A percentile compares a stretch with the other conserved stretches of the same genome.
phyloP scores from a whole-genome alignment of 2,329 filamentous ascomycete species.

The Sporothrix phasma region DNA sequence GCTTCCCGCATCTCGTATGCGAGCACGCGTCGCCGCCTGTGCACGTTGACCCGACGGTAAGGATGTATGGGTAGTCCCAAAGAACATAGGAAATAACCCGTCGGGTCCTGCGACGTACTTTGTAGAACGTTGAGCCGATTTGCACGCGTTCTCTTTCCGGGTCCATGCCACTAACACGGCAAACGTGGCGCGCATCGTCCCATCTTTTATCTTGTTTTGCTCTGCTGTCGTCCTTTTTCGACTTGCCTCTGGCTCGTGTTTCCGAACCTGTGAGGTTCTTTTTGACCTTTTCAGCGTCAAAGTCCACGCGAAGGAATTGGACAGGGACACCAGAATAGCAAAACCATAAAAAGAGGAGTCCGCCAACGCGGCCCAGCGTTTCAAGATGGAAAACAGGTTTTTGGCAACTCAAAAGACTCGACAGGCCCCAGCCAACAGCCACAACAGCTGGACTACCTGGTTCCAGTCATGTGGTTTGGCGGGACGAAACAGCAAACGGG shows the following conservation, averaged over 20 bases:
- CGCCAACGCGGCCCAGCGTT: neutral
- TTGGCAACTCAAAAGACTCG: too few relatives aligned
- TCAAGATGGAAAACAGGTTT: conserved; percentile 9
- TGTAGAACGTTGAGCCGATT: too few relatives aligned
- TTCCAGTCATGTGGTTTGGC: neutral
- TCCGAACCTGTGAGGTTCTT: too few relatives aligned
- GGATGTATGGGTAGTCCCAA: too few relatives aligned
- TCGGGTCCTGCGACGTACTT: too few relatives aligned
- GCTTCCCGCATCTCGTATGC: neutral
- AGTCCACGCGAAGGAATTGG: neutral
- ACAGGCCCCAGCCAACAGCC: too few relatives aligned
- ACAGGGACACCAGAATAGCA: neutral
- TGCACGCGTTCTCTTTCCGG: neutral
- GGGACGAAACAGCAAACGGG: neutral
- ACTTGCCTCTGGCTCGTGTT: too few relatives aligned
- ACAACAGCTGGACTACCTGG: too few relatives aligned
- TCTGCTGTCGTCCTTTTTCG: neutral
- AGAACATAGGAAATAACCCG: too few relatives aligned
- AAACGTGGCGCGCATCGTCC: neutral
- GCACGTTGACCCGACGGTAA: too few relatives aligned
- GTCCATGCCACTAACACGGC: neutral
- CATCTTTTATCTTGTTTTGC: neutral
- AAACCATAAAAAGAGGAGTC: conserved; percentile 6
- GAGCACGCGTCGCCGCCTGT: neutral
- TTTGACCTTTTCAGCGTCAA: too few relatives aligned